Evolutionary conservation across 495 filamentous ascomycete species (phyloP).

Genomic region (Talaromyces liani): DNA sequence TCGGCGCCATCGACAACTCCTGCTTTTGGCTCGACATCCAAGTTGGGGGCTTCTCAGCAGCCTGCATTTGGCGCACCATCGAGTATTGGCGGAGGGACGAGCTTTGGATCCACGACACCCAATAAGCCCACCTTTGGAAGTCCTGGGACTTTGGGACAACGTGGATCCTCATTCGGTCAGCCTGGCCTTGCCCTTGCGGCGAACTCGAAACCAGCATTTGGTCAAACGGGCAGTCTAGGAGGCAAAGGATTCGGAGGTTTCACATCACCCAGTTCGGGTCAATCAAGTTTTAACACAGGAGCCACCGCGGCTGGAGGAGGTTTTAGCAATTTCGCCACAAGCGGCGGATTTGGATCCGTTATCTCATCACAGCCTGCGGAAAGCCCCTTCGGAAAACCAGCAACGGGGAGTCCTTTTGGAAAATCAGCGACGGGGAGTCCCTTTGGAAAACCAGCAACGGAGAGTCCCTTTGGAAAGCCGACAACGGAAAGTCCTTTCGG

Average conservation of each 20-base stretch:
- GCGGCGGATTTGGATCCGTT: slow-evolving; percentile 10
- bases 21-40: slow-evolving; percentile 4
- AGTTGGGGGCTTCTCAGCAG: slow-evolving; percentile 19
- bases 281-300: slow-evolving; percentile 14
- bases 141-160: slow-evolving; percentile 20
- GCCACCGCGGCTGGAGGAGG: slow-evolving; percentile 20
- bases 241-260: slow-evolving; percentile 9
- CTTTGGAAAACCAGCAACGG: slow-evolving; percentile 13
- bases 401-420: slow-evolving; percentile 3
- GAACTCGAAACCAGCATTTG: slow-evolving; percentile 29
- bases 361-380: slow-evolving; percentile 16
- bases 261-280: background rate
- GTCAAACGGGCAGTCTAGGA: slow-evolving; percentile 22
- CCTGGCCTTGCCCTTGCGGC: slow-evolving; percentile 42
- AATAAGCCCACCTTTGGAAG: slow-evolving; percentile 20
- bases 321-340: slow-evolving; percentile 25
- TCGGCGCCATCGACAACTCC: slow-evolving; percentile 11
- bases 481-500: slow-evolving; percentile 3
- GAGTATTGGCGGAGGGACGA: slow-evolving; percentile 18
- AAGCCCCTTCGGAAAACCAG: background rate
- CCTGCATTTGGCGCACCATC: slow-evolving; percentile 46
- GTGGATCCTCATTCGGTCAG: slow-evolving; percentile 23
- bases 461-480: slow-evolving; percentile 22
- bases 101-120: slow-evolving; percentile 20
- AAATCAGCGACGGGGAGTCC: slow-evolving; percentile 4